Conservation (phyloP, 2,329 filamentous ascomycete species). For the Aureobasidium uvarum region DNA sequence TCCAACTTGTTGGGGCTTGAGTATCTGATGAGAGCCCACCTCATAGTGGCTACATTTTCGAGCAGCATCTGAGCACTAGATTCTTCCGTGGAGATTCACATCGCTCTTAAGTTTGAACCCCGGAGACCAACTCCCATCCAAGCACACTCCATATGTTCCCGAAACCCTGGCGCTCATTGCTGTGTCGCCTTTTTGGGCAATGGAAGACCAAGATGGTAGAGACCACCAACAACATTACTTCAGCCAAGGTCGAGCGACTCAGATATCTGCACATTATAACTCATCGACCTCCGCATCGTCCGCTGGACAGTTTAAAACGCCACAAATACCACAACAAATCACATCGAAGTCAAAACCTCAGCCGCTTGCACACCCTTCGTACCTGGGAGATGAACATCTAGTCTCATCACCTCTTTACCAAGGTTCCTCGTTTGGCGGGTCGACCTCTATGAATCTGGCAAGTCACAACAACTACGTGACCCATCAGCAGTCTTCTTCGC, state of each 20-base stretch:
- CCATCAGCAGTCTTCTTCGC: neutral
- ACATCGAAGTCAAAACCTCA: neutral
- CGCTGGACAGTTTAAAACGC: neutral
- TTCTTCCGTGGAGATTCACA: neutral
- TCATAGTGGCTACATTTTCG: neutral
- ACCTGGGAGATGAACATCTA: neutral
- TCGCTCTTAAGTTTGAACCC: neutral
- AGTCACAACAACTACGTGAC: neutral
- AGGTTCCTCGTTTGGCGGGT: neutral
- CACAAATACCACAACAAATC: neutral
- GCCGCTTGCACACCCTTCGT: neutral
- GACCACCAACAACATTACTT: neutral
- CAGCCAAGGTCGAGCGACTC: neutral
- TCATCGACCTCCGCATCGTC: neutral
- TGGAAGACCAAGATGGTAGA: constrained; percentile 8
- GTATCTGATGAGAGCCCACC: neutral
- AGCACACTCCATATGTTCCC: neutral
- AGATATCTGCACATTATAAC: neutral
- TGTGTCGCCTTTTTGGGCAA: neutral
- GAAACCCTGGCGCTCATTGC: constrained; percentile 2
- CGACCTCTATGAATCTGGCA: neutral
- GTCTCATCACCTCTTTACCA: neutral
- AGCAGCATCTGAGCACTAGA: neutral
- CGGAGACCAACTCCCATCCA: neutral
- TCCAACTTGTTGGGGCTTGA: neutral